Evolutionary conservation across 2,329 filamentous ascomycete species (phyloP), one percentile per base, ranked within the genome.

Genomic region (Pseudogymnoascus sp.): DNA sequence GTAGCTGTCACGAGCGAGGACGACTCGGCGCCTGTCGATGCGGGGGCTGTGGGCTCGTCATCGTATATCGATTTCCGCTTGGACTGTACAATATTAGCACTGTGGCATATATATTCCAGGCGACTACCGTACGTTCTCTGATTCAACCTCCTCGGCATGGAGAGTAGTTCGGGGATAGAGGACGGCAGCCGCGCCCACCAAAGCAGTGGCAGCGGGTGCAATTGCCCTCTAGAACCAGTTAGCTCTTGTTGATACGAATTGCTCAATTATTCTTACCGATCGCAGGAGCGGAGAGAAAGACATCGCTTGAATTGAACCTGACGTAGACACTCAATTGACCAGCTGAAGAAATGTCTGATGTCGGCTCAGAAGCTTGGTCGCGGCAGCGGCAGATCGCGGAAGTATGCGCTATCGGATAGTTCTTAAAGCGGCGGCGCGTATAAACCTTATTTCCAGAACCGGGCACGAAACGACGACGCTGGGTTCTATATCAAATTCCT

Each of bases 21-120:
- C 61, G 47, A 42, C 50, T 56, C 29, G 29, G 29, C 50, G 50
- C 65, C 71, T 64, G 65, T 68, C 64, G 70, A 73, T 66, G 69
- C 68, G 69, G 68, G 71, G 68, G 68, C 74, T 63, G 69, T 77
- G 72, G 64, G 76, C 72, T 74, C 87, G 59, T 82, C 82, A 77
- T 93, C 90, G 82, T 96, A 96, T 78, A 96, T 95, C 68, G 91
- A 88, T 75, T 89, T 90, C 73, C 59, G 33, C 21, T 82, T 82
- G 65, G 73, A 67, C 78, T 82, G 66, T 16, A 7, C n/a, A 33
- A 6, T 33, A 33, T 56, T 56, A 56, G 29, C 29, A 19, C 31
- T n/a, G 50, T 14, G n/a, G 33, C 14, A 33, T 8, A 33, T 2
- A 31, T 40, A 19, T 29, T 14, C 6, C 10, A 16, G 8, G 29